Evolutionary conservation across 768 basidiomycete genomes (phyloP), one percentile per base, ranked within the genome.

Genomic region (Rickenella mellea): DNA sequence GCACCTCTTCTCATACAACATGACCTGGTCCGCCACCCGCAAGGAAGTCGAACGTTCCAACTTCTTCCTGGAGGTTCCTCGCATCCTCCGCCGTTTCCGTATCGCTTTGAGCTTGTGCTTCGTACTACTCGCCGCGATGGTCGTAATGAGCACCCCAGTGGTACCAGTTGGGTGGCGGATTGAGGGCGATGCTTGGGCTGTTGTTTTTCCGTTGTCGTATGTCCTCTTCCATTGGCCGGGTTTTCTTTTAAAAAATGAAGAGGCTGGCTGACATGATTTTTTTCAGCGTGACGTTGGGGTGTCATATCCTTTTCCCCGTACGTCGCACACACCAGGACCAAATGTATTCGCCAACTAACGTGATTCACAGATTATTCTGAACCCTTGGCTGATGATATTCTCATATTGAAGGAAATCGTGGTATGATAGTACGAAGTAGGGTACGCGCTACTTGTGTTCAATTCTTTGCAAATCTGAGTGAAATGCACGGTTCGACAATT

Each of bases 381-480:
- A 92, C 51, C 90, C 87, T 1, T 87, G 83, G 82, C 63, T 90
- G 40, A 86, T 88, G 82, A 83, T 88, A 32, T 90, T 89, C 62
- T 80, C 78, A 0, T 76, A 74, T 45, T 69, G 52, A 59, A 36
- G 33, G n/a, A n/a, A n/a, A n/a, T n/a, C n/a, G n/a, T n/a, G n/a
- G n/a, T n/a, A n/a, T n/a, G n/a, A n/a, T n/a, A n/a, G n/a, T n/a
- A n/a, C n/a, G n/a, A n/a, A n/a, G n/a, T n/a, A n/a, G n/a, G n/a
- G n/a, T n/a, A n/a, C n/a, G n/a, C n/a, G n/a, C n/a, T n/a, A n/a
- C n/a, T n/a, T n/a, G n/a, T n/a, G n/a, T n/a, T n/a, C n/a, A n/a
- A n/a, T n/a, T n/a, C n/a, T n/a, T n/a, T n/a, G n/a, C n/a, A n/a
- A n/a, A n/a, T n/a, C n/a, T n/a, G n/a, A n/a, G n/a, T n/a, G n/a